A percentile compares a stretch with the other conserved stretches of the same genome.
These are phyloP conservation scores for Barbatosphaeria neglecta DNA, from an alignment of 495 filamentous ascomycete genomes.

Conservation along the genomic window DNA sequence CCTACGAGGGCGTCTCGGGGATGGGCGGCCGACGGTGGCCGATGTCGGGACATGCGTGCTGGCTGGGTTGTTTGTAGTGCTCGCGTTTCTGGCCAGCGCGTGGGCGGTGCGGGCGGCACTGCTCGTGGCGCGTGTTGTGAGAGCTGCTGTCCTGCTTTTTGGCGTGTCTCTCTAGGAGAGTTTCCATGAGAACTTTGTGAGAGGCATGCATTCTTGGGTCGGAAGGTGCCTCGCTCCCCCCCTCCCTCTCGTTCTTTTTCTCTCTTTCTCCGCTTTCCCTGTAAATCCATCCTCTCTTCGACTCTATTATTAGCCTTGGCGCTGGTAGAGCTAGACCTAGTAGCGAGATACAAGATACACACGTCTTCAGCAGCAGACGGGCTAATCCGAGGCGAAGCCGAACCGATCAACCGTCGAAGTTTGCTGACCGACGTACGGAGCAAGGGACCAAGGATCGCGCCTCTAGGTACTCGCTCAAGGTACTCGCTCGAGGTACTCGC, in stretches of 20 bases:
- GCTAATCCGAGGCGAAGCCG: no score
- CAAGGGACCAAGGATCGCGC: no score
- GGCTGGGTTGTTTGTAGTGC: slow-evolving; percentile 11
- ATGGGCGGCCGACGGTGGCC: slow-evolving; percentile 7
- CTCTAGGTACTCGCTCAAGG: no score
- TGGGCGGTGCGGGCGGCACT: slow-evolving; percentile 10
- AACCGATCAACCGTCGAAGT: no score
- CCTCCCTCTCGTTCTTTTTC: neutral
- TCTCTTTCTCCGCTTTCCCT: neutral
- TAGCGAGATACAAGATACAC: no score
- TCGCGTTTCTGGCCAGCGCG: slow-evolving; percentile 2
- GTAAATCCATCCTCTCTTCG: neutral
- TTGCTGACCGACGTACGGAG: no score
- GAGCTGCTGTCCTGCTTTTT: slow-evolving; percentile 2
- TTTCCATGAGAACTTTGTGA: no score
- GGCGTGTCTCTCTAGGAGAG: slow-evolving; percentile 4
- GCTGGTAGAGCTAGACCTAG: no score
- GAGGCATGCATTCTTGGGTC: no score
- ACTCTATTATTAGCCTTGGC: neutral
- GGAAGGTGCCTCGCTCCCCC: no score
- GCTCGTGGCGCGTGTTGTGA: slow-evolving; percentile 3
- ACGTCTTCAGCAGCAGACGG: no score
- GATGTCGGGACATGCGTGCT: slow-evolving; percentile 12
- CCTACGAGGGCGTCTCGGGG: slow-evolving; percentile 10
- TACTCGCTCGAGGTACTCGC: no score